Percentiles rank a stretch among this genome's conserved stretches.
These are phyloP conservation scores for Tephrocybe sp. DNA, from an alignment of 768 basidiomycete species.

Conservation along the genomic window DNA sequence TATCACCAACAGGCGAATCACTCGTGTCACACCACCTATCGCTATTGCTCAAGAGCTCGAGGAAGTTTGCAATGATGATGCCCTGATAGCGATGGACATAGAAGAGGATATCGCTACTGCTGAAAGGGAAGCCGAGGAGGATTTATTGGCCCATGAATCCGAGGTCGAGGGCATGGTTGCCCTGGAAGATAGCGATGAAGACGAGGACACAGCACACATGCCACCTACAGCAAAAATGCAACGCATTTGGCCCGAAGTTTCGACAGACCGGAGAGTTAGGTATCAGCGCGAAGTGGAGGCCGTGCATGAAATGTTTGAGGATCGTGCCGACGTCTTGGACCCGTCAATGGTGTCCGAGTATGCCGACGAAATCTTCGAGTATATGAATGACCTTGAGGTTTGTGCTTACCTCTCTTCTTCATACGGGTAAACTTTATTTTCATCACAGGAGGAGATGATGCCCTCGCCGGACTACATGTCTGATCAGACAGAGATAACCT, in stretches of 20 bases:
- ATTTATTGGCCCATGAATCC: slow-evolving; percentile 41
- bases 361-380: slow-evolving; percentile 95
- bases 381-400: slow-evolving; percentile 94
- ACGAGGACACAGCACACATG: slow-evolving; percentile 26
- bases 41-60: slow-evolving; percentile 39
- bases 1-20: slow-evolving; percentile 34
- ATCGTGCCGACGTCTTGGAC: slow-evolving; percentile 75
- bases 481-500: slow-evolving; percentile 87
- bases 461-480: slow-evolving; percentile 93
- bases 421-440: slow-evolving; percentile 18
- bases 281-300: slow-evolving; percentile 64
- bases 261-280: slow-evolving; percentile 56
- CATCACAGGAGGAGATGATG: slow-evolving; percentile 76
- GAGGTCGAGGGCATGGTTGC: slow-evolving; percentile 70
- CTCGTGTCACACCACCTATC: slow-evolving; percentile 44
- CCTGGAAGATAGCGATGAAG: slow-evolving; percentile 48
- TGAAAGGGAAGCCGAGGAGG: slow-evolving; percentile 38
- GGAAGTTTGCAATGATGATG: slow-evolving; percentile 32
- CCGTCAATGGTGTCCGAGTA: slow-evolving; percentile 99
- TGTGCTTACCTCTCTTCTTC: slow-evolving; percentile 21
- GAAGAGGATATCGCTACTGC: slow-evolving; percentile 44
- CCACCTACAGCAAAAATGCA: slow-evolving; percentile 39
- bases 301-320: slow-evolving; percentile 67
- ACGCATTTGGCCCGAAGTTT: slow-evolving; percentile 74
- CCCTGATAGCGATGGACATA: slow-evolving; percentile 63